These are phyloP conservation scores for Globisporangium spinosum DNA, from an alignment of 352 stramenopile genomes.

Conservation along the genomic window DNA sequence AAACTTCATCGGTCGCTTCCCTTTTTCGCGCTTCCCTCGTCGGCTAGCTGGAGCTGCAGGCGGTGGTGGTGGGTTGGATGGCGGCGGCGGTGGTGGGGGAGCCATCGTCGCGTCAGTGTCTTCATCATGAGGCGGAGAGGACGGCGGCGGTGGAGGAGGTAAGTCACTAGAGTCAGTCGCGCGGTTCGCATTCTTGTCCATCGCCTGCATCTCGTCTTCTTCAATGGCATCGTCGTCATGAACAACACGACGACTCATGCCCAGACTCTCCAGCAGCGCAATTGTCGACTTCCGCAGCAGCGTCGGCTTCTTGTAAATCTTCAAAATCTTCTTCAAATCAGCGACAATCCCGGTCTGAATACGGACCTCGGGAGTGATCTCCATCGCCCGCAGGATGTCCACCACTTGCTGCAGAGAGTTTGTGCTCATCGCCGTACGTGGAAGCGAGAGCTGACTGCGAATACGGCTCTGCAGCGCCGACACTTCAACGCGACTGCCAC, in stretches of 20 bases:
- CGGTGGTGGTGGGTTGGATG: conserved; percentile 8
- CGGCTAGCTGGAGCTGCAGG: conserved; percentile 20
- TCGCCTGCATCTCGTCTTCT: conserved; percentile 25
- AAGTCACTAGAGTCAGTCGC: neutral
- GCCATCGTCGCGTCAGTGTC: neutral
- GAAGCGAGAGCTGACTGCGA: conserved; percentile 54
- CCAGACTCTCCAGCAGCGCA: conserved; percentile 61
- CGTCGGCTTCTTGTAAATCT: conserved; percentile 76
- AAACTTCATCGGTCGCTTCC: conserved; percentile 82
- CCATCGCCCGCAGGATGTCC: conserved; percentile 75
- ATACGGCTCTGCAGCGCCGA: conserved; percentile 66
- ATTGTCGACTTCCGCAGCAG: conserved; percentile 71
- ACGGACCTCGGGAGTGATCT: conserved; percentile 64
- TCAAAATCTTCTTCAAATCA: conserved; percentile 76
- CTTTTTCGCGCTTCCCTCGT: conserved; percentile 52
- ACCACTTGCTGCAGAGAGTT: conserved; percentile 75
- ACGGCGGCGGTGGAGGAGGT: conserved; percentile 16
- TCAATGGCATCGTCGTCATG: conserved; percentile 45
- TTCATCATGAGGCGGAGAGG: neutral
- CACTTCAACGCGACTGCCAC: conserved; percentile 56
- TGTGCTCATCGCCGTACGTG: conserved; percentile 51
- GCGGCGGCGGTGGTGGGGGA: conserved; percentile 17
- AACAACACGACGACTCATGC: conserved; percentile 54
- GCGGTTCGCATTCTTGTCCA: conserved; percentile 6
- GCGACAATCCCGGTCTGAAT: conserved; percentile 66